Base-by-base conservation (phyloP, 2,329 filamentous ascomycete species). In the Cyanodermella asteris region DNA sequence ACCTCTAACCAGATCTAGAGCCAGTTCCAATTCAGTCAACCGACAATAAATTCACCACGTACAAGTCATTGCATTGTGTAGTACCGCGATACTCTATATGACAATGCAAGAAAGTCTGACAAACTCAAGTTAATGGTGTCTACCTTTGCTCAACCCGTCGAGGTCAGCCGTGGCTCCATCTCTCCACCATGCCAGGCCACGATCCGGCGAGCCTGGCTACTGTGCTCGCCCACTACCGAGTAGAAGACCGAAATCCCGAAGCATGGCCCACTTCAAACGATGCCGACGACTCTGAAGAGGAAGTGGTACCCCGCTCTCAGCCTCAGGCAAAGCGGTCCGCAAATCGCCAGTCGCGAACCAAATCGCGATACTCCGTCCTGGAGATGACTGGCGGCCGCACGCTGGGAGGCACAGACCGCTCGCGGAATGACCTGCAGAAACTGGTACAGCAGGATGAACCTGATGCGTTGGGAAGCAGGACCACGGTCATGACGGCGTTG, bases 391-490 rank as follows among this genome's bases (percentile, higher is more conserved):
- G 73, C 23, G 75, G 72, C 46, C 63, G 64, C 39, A 77, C 66
- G 44, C 53, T 60, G 24, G 50, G 77, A 11, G 73, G 73, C 2
- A 65, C 72, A 5, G 67, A 80, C 43, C 69, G 63, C 41, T 66
- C 64, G 3, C 64, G 62, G 24, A 64, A 68, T 40, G 72, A 72
- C 16, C 58, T 72, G 22, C 73, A 76, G 34, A 87, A 71, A 38
- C 51, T 84, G 31, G 76, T 91, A 16, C 77, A 87, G 42, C 75
- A 75, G 43, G 87, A 97, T 44, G 90, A 97, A 47, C 66, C 78
- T 2, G 87, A 97, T 50, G 81, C 87, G 4, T 50, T 97, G 26
- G 87, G 87, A n/a, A 70, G 69, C 26, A 71, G 73, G 2, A 74
- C 84, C 28, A 93, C 80, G 42, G 82, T 97, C 6, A 70, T 93